Percentiles rank a stretch among this genome's conserved stretches.
These are phyloP conservation scores for Fagopyrum esculentum DNA, from an alignment of 148 eudicot genomes.

Conservation along the genomic window DNA sequence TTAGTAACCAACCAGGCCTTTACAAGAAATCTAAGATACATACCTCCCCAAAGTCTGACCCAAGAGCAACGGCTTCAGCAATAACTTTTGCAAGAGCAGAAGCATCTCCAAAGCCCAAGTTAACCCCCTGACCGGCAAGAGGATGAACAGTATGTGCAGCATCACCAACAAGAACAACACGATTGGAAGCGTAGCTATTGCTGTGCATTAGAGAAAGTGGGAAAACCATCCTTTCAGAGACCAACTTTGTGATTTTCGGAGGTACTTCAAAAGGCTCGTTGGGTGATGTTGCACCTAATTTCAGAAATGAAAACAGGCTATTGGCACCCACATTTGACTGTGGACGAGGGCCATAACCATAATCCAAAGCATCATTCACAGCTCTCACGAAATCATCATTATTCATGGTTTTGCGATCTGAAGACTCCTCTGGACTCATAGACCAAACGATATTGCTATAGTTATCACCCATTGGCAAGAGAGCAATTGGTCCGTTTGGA, in stretches of 20 bases:
- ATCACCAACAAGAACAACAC: slow-evolving; percentile 85
- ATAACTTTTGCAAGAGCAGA: slow-evolving; percentile 67
- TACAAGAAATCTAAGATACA: background rate
- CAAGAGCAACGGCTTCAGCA: slow-evolving; percentile 79
- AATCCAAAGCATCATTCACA: slow-evolving; percentile 69
- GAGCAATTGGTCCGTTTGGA: slow-evolving; percentile 95
- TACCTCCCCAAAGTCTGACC: slow-evolving; percentile 97
- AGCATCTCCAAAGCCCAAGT: slow-evolving; percentile 93
- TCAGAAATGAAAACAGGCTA: slow-evolving; percentile 45
- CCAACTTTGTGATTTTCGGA: slow-evolving; percentile 66
- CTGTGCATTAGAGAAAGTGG: slow-evolving; percentile 84
- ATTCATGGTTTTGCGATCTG: slow-evolving; percentile 47
- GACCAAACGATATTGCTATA: slow-evolving; percentile 98
- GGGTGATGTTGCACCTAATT: slow-evolving; percentile 36
- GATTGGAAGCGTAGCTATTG: slow-evolving; percentile 50
- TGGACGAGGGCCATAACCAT: slow-evolving; percentile 87
- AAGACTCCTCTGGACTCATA: slow-evolving; percentile 76
- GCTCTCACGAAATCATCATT: slow-evolving; percentile 66
- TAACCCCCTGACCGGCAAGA: slow-evolving; percentile 98
- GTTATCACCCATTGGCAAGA: slow-evolving; percentile 80
- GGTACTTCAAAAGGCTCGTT: slow-evolving; percentile 83
- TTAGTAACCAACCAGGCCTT: background rate
- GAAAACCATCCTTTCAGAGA: slow-evolving; percentile 79
- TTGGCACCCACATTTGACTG: slow-evolving; percentile 40
- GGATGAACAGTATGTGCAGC: slow-evolving; percentile 99